Evolutionary conservation across 2,329 filamentous ascomycete genomes (phyloP), one percentile per base, ranked within the genome.

Genomic region (Penicillium sp.): DNA sequence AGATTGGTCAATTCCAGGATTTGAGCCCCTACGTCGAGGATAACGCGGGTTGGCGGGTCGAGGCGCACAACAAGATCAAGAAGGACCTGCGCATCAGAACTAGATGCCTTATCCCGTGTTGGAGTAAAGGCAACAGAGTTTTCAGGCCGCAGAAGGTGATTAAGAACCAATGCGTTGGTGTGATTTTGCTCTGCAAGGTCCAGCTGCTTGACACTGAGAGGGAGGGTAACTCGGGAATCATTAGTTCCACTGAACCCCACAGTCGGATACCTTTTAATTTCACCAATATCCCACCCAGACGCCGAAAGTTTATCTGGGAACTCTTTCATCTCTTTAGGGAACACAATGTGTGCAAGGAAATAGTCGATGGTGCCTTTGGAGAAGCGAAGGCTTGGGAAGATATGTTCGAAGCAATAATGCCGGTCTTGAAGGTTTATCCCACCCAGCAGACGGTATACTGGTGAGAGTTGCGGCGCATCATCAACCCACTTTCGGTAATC

Each of bases 221-320:
- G 89, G 0, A 92, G 76, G 0, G 88, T 69, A n/a, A 81, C 76
- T 13, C 81, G 74, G 0, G 84, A 86, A 65, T 92, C 89, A 30
- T 87, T 89, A 0, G 90, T 92, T 0, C 90, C 89, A 58, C 87
- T 90, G 69, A 92, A 92, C 0, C 90, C 90, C 0, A 86, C 88
- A 0, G 83, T 87, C 0, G 82, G 79, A 21, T 85, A 76, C 0
- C n/a, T 6, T 60, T 83, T 88, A 3, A 51, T 52, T 44, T 76
- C 70, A 5, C 62, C 64, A n/a, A 91, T 75, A 63, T 92, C 88
- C 89, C 89, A 91, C 0, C 88, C 88, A 0, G 88, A 91, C 0
- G 86, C 82, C 0, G 85, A 87, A 0, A 92, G 74, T 63, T 91
- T 91, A 7, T 81, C 59, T 0, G 84, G 83, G 52, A 90, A 92